Base-by-base conservation (phyloP, 164 flowering plant genomes). In the Pachysandra terminalis region DNA sequence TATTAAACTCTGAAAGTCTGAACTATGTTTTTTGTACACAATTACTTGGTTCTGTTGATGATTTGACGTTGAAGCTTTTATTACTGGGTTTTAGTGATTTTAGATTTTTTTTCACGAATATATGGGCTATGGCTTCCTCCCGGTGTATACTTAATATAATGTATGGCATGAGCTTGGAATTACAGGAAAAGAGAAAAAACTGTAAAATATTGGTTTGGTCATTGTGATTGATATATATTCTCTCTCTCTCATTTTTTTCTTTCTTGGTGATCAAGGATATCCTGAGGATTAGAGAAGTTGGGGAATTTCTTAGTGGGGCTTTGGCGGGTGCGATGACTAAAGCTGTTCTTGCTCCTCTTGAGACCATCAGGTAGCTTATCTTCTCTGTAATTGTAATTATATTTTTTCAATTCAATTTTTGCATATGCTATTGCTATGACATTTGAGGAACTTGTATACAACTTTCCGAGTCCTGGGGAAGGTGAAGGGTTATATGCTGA, bases 291-390 rank as follows among this genome's bases (percentile, higher is more conserved):
- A 80, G 97, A 81, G 99, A 95, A 81, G 91, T 79, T 60, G 84
- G 90, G n/a, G 99, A 95, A 81, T 95, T 95, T 77, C 69, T 90
- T 16, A 95, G 99, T 74, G 99, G 99, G 59, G 99, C 99, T 70
- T 76, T 95, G 59, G 97, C 99, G 1, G 99, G 99, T 65, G 99
- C 99, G 37, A 95, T 95, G 99, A 85, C 99, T 52, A 95, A 95
- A 80, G 97, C 99, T 65, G 84, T 92, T 67, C 87, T 95, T 74
- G 97, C 97, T 68, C 99, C 99, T 75, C 85, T 95, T 24, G 99
- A 95, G 79, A 95, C 97, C 45, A 90, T 95, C 80, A 87, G 98
- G 98, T 92, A 70, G 14, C 76, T 27, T 23, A 32, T 66, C 37
- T 8, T 55, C 61, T 24, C 27, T 68, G 9, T 45, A 7, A 41